These are phyloP conservation scores for Hypoxylon intermedium DNA, from an alignment of 495 filamentous ascomycete species.

Conservation along the genomic window DNA sequence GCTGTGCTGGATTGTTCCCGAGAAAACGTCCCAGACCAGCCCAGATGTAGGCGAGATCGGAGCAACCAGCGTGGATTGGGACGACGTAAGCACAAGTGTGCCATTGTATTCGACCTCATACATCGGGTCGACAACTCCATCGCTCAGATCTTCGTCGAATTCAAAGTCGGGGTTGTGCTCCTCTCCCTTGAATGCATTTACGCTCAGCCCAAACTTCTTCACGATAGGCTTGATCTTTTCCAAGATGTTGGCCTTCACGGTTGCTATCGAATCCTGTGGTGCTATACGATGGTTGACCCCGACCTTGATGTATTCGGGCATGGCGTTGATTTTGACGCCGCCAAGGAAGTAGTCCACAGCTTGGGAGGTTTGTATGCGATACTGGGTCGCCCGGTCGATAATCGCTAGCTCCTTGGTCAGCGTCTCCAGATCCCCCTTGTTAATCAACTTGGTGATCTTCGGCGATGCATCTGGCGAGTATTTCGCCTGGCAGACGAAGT, in stretches of 20 bases:
- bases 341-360: conserved; percentile 50
- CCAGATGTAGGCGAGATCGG: conserved; percentile 65
- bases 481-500: conserved; percentile 59
- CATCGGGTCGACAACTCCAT: conserved; percentile 55
- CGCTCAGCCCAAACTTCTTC: conserved; percentile 60
- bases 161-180: conserved; percentile 50
- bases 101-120: conserved; percentile 62
- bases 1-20: conserved; percentile 67
- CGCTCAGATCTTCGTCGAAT: conserved; percentile 8
- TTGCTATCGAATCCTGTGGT: conserved; percentile 60
- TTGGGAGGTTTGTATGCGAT: conserved; percentile 68
- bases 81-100: conserved; percentile 54
- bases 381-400: conserved; percentile 58
- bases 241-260: conserved; percentile 58
- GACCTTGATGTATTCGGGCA: conserved; percentile 66
- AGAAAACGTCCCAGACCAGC: conserved; percentile 56
- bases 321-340: conserved; percentile 67
- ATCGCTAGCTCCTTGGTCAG: conserved; percentile 63
- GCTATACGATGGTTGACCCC: conserved; percentile 71
- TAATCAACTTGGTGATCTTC: conserved; percentile 43
- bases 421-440: conserved; percentile 63
- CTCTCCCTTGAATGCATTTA: conserved; percentile 55
- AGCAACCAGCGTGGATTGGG: conserved; percentile 55
- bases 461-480: conserved; percentile 41
- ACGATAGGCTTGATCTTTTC: conserved; percentile 59